A percentile compares a stretch with the other conserved stretches of the same genome.
Conservation (phyloP, 2,329 filamentous ascomycete species). For the Hirsutella thompsonii region DNA sequence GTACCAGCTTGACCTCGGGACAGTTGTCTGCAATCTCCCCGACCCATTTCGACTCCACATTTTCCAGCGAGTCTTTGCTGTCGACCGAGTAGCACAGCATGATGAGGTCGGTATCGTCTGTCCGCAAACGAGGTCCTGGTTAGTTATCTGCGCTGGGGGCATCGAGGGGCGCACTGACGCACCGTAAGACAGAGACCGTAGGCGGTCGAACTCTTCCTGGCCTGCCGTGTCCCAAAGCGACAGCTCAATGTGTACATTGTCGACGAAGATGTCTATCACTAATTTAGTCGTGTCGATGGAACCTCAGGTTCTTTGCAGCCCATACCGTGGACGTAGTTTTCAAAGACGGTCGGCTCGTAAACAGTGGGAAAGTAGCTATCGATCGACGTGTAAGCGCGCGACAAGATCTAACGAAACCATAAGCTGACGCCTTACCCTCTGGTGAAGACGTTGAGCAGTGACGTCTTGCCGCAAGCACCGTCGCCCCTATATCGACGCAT, state of each 20-base stretch:
- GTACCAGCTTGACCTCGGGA: constrained; percentile 83
- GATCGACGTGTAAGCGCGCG: too few relatives aligned
- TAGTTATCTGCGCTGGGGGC: neutral
- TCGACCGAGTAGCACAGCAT: constrained; percentile 99
- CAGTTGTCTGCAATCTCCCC: constrained; percentile 97
- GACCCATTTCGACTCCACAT: constrained; percentile 98
- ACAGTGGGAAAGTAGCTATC: constrained; percentile 88
- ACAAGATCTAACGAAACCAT: too few relatives aligned
- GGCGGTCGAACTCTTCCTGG: constrained; percentile 95
- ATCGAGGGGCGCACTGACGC: constrained; percentile 3
- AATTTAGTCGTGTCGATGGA: neutral
- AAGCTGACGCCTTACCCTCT: constrained; percentile 67
- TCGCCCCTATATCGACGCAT: constrained; percentile 54
- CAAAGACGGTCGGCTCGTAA: constrained; percentile 96
- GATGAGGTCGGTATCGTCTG: constrained; percentile 84
- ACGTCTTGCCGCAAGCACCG: constrained; percentile 95
- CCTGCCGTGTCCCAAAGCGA: constrained; percentile 98
- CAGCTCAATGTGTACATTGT: constrained; percentile 91
- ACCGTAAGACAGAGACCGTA: constrained; percentile 92
- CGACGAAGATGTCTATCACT: constrained; percentile 85
- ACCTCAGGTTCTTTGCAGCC: too few relatives aligned
- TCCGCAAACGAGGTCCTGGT: neutral
- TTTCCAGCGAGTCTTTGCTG: constrained; percentile 90
- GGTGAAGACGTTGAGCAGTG: constrained; percentile 93
- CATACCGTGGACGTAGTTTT: constrained; percentile 94